A percentile compares a stretch with the other conserved stretches of the same genome.
Evolutionary conservation across 2,329 filamentous ascomycete genomes (phyloP).

Genomic region (Hymenoscyphus infarciens): DNA sequence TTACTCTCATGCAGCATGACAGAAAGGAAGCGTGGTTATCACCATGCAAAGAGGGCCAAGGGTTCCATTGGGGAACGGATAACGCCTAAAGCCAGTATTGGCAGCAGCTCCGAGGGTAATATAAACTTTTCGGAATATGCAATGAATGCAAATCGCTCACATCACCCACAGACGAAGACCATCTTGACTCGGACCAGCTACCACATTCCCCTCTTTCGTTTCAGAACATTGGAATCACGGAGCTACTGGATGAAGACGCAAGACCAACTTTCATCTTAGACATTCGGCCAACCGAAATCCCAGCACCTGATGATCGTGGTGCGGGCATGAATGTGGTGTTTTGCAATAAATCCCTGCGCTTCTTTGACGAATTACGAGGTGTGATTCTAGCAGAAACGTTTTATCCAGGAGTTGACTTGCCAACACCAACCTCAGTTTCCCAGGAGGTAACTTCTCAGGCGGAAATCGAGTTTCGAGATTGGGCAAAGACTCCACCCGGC

Average conservation of each 20-base stretch:
- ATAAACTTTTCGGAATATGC: background rate
- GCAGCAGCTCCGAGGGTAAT: constrained; percentile 8
- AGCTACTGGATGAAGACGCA: constrained; percentile 26
- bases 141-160: constrained; percentile 10
- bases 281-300: constrained; percentile 16
- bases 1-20: constrained; percentile 1
- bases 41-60: background rate
- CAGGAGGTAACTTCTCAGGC: constrained; percentile 9
- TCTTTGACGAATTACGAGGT: constrained; percentile 23
- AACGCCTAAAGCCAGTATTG: background rate
- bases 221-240: constrained; percentile 22
- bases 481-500: constrained; percentile 53
- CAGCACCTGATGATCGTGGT: constrained; percentile 6
- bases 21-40: background rate
- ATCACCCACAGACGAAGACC: constrained; percentile 5
- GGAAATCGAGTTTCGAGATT: constrained; percentile 58
- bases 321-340: constrained; percentile 21
- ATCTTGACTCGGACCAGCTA: background rate
- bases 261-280: constrained; percentile 28
- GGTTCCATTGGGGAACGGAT: background rate
- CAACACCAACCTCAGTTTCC: background rate
- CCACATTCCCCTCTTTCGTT: background rate
- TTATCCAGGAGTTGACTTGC: constrained; percentile 13
- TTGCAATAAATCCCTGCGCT: constrained; percentile 23
- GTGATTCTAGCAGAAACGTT: constrained; percentile 24